Conservation (phyloP, 1,284 basidiomycete species). For the Apiotrichum domesticum region DNA sequence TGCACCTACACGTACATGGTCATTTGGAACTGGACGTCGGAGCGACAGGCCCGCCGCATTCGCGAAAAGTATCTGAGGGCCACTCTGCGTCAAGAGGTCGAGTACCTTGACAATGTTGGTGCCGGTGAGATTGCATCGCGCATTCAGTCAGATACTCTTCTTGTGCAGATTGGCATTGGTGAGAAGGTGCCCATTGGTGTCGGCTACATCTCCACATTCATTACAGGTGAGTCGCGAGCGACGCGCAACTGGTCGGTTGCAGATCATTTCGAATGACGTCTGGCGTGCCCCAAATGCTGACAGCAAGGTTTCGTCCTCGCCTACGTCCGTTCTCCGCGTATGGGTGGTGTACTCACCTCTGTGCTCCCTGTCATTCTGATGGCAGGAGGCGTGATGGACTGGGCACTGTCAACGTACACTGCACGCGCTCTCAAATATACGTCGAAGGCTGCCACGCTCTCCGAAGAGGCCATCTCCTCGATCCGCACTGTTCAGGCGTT, state of each 20-base stretch:
- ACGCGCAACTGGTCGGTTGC: too few species aligned
- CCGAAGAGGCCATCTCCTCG: conserved; percentile 78
- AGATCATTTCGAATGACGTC: too few species aligned
- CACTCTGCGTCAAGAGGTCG: conserved; percentile 57
- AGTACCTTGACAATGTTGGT: conserved; percentile 90
- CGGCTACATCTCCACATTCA: conserved; percentile 53
- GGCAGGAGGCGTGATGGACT: conserved; percentile 52
- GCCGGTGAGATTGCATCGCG: conserved; percentile 93
- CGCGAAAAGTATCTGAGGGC: conserved; percentile 48
- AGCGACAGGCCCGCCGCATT: conserved; percentile 76
- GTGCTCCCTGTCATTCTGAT: conserved; percentile 83
- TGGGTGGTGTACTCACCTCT: conserved; percentile 80
- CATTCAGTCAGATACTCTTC: conserved; percentile 67
- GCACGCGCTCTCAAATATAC: conserved; percentile 61
- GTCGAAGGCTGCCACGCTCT: conserved; percentile 75
- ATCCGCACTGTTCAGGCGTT: conserved; percentile 72
- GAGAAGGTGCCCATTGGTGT: conserved; percentile 65
- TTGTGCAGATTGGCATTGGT: conserved; percentile 80
- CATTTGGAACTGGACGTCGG: conserved; percentile 81
- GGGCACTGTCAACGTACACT: conserved; percentile 38
- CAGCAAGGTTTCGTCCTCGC: conserved; percentile 55
- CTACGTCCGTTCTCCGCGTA: conserved; percentile 64
- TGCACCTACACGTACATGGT: conserved; percentile 66
- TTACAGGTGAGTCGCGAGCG: conserved; percentile 49
- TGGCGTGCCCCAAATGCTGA: not conserved